Evolutionary conservation across 495 filamentous ascomycete species (phyloP), one percentile per base, ranked within the genome.

Genomic region (Evernia prunastri): DNA sequence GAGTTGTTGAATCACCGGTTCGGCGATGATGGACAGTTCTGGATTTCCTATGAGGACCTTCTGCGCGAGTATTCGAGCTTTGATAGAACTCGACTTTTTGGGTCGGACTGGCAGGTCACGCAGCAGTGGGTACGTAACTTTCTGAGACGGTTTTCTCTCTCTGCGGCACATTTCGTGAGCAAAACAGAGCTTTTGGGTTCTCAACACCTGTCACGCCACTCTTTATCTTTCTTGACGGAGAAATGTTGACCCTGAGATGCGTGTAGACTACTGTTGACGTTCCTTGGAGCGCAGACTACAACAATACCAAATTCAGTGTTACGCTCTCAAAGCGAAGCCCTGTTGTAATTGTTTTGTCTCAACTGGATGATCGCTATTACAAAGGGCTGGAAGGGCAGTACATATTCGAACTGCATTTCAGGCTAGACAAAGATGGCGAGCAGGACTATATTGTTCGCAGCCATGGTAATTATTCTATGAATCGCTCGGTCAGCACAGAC

Each of bases 31-130:
- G 58, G 62, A 27, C 76, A 87, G 63, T 88, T 88, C 69, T 88
- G 86, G 86, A 88, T 88, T 35, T 82, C 77, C 7, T 96, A 92
- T 71, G 80, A 87, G 33, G 92, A 97, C 70, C 82, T 97, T 31
- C 81, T 96, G 10, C 84, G 85, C 54, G 90, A 92, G 69, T 97
- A 90, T 67, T 84, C 87, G 62, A 82, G 84, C 66, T 89, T 97
- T 58, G 88, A 94, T 68, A 87, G 91, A 31, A 96, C 92, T 1
- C 84, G 93, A n/a, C 82, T 97, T 0, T 96, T 97, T 66, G 87
- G 86, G n/a, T 77, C 81, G 0, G 84, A 87, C 31, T 96, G 92
- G 92, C 87, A 83, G 27, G 80, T 96, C 39, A 85, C 88, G 0
- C 88, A 89, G 62, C 85, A 89, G 60, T 97, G 93, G n/a, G n/a